A percentile compares a stretch with the other conserved stretches of the same genome.
Conservation (phyloP, 139 green algal genomes). For the Micromonas commoda region DNA sequence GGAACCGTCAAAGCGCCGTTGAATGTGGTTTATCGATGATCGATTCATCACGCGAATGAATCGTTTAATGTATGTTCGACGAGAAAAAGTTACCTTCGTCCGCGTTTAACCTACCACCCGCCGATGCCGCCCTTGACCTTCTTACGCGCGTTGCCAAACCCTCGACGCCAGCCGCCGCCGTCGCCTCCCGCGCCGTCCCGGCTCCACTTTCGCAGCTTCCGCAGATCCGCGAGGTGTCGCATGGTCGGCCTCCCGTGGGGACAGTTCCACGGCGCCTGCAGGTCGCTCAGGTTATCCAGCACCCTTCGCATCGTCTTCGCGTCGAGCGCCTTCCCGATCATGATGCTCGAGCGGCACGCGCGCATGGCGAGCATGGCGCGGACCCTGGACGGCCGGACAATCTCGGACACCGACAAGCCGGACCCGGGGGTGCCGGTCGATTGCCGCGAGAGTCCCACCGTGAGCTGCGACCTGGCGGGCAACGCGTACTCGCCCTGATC, state of each 20-base stretch:
- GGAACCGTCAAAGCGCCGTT: too few species aligned
- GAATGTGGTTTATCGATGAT: too few species aligned
- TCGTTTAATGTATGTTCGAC: too few species aligned
- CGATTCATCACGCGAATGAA: too few species aligned
- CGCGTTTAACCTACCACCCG: too few species aligned
- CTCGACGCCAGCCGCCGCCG: too few species aligned
- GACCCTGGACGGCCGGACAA: slow-evolving; percentile 52
- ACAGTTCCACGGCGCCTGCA: slow-evolving; percentile 93
- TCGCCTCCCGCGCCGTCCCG: not conserved
- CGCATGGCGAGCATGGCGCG: slow-evolving; percentile 82
- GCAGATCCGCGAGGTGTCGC: slow-evolving; percentile 59
- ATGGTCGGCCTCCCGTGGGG: slow-evolving; percentile 96
- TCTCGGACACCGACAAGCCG: not conserved
- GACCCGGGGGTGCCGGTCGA: not conserved
- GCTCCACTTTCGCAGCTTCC: not conserved
- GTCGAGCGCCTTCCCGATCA: slow-evolving; percentile 82
- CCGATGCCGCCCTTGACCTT: not conserved
- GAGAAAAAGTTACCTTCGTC: too few species aligned
- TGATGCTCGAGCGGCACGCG: slow-evolving; percentile 83
- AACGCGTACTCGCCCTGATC: slow-evolving; percentile 23
- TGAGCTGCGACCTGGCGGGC: slow-evolving; percentile 29
- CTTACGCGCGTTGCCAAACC: too few species aligned
- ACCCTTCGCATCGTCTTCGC: slow-evolving; percentile 58
- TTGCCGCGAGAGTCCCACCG: not conserved
- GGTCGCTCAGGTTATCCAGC: slow-evolving; percentile 56